These are phyloP conservation scores for Emydomyces testavorans DNA, from an alignment of 2,329 filamentous ascomycete genomes.

Conservation along the genomic window DNA sequence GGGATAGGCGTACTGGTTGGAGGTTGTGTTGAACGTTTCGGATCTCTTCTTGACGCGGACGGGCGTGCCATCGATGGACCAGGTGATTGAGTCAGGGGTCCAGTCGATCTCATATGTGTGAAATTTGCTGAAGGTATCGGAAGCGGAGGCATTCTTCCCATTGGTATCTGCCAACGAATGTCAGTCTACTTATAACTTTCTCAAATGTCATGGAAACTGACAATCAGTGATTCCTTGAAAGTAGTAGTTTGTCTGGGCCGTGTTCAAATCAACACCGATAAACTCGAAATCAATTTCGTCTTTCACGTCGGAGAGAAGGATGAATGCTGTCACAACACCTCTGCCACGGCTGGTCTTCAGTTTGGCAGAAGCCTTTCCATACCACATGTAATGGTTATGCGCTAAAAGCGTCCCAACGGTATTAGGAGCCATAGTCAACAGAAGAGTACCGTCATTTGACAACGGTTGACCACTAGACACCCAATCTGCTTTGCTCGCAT, in stretches of 20 bases:
- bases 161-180: slow-evolving; percentile 53
- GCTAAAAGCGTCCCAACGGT: slow-evolving; percentile 81
- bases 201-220: slow-evolving; percentile 39
- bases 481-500: slow-evolving; percentile 72
- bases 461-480: slow-evolving; percentile 70
- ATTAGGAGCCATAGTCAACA: slow-evolving; percentile 80
- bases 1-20: slow-evolving; percentile 73
- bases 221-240: slow-evolving; percentile 87
- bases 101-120: slow-evolving; percentile 92
- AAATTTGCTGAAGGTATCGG: slow-evolving; percentile 62
- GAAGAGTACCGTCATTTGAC: slow-evolving; percentile 48
- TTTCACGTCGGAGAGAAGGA: slow-evolving; percentile 87
- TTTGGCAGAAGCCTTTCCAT: slow-evolving; percentile 77
- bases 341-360: slow-evolving; percentile 73
- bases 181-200: not conserved
- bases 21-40: slow-evolving; percentile 75
- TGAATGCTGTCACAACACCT: slow-evolving; percentile 95
- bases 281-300: slow-evolving; percentile 98
- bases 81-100: slow-evolving; percentile 74
- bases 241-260: slow-evolving; percentile 91
- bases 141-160: slow-evolving; percentile 54
- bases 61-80: slow-evolving; percentile 72
- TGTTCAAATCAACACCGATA: slow-evolving; percentile 64
- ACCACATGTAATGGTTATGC: slow-evolving; percentile 85
- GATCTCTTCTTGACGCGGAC: slow-evolving; percentile 62